Percentiles rank a stretch among this genome's conserved stretches.
Evolutionary conservation across 331 rosid species (phyloP).

Genomic region (Stylosanthes scabra): DNA sequence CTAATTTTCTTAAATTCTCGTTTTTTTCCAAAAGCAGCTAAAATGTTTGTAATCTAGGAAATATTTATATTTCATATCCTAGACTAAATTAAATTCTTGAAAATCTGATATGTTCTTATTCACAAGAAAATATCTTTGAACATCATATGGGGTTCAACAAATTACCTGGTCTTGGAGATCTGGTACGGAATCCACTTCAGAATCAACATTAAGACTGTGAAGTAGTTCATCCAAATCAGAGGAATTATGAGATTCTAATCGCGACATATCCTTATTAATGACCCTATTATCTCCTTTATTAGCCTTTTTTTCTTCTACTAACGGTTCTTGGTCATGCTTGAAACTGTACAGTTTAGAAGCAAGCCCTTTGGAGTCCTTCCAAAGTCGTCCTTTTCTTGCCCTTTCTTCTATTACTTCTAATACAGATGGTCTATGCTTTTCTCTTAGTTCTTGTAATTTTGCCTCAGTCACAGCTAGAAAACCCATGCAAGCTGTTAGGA

Average conservation of each 20-base stretch:
- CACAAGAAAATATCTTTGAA: too few relatives aligned
- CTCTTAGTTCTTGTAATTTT: slow-evolving; percentile 74
- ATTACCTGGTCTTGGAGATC: slow-evolving; percentile 93
- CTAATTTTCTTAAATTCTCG: too few relatives aligned
- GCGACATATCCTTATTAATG: slow-evolving; percentile 42
- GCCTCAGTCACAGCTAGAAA: slow-evolving; percentile 80
- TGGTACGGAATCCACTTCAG: slow-evolving; percentile 68
- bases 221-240: slow-evolving; percentile 64
- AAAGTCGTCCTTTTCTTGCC: slow-evolving; percentile 60
- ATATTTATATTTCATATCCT: too few relatives aligned
- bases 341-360: slow-evolving; percentile 89
- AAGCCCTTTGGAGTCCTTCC: slow-evolving; percentile 81
- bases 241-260: slow-evolving; percentile 43
- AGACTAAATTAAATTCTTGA: too few relatives aligned
- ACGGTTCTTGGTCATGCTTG: slow-evolving; percentile 68
- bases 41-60: too few relatives aligned
- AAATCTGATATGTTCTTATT: too few relatives aligned
- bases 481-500: slow-evolving; percentile 96
- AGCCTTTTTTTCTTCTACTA: slow-evolving; percentile 53
- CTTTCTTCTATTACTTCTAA: slow-evolving; percentile 73
- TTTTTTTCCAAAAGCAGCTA: too few relatives aligned
- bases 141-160: slow-evolving; percentile 32
- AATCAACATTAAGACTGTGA: slow-evolving; percentile 56
- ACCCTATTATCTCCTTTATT: slow-evolving; percentile 45
- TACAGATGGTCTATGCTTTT: slow-evolving; percentile 77